Percentiles rank a stretch among this genome's conserved stretches.
Evolutionary conservation across 2,329 filamentous ascomycete genomes (phyloP).

Genomic region (Ploettnerulaceae sp.): DNA sequence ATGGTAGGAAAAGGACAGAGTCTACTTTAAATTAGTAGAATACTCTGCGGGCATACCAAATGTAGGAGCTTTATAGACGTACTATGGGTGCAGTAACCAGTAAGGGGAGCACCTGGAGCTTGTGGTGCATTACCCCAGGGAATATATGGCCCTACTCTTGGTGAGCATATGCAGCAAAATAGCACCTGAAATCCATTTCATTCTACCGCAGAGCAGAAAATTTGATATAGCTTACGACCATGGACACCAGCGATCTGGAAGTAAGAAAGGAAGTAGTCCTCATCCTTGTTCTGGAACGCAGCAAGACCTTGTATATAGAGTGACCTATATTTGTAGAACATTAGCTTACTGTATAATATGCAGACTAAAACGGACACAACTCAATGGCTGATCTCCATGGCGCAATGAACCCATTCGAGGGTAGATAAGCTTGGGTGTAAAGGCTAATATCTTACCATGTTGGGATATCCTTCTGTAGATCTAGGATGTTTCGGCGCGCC

Average conservation of each 20-base stretch:
- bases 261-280: slow-evolving; percentile 22
- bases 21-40: neutral
- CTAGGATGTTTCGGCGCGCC: slow-evolving; percentile 23
- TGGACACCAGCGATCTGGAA: slow-evolving; percentile 26
- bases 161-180: slow-evolving; percentile 14
- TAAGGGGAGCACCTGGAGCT: slow-evolving; percentile 10
- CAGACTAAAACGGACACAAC: neutral
- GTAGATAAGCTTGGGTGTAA: neutral
- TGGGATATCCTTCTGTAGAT: slow-evolving; percentile 22
- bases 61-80: neutral
- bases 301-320: slow-evolving; percentile 26
- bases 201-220: neutral
- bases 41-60: neutral
- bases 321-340: slow-evolving; percentile 15
- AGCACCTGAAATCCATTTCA: neutral
- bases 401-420: neutral
- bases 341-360: no score
- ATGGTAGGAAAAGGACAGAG: slow-evolving; percentile 35
- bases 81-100: slow-evolving; percentile 32
- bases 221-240: slow-evolving; percentile 11
- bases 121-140: slow-evolving; percentile 25
- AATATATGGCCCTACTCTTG: slow-evolving; percentile 25
- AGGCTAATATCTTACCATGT: slow-evolving; percentile 14
- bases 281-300: slow-evolving; percentile 14
- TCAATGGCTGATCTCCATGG: neutral